Base-by-base conservation (phyloP, 352 stramenopile genomes). In the Salisapilia sapeloensis region DNA sequence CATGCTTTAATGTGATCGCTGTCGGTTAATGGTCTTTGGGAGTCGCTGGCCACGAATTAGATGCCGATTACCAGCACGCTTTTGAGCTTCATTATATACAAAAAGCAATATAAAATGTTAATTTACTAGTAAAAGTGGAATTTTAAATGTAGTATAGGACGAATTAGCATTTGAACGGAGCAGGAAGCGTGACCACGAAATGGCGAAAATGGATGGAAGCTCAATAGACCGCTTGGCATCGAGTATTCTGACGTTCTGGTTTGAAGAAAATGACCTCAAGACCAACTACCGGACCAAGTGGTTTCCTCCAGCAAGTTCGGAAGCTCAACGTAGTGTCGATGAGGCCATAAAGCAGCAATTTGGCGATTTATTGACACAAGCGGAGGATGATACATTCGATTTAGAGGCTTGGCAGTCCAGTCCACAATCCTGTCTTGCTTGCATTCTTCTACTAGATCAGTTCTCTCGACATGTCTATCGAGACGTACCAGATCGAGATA, bases 361-460 rank as follows among this genome's bases (percentile, higher is more conserved):
- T 29, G 47, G 47, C 18, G 26, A 8, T 1, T 34, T 80, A 15
- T 34, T 83, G 18, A 29, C 18, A n/a, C 46, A 39, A 5, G 69
- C 62, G 1, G 62, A 76, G 45, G 38, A 31, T 13, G 33, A 41
- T 27, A n/a, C n/a, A n/a, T n/a, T n/a, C n/a, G 54, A 80, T 35
- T 53, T 83, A 29, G 42, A 59, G 17, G 28, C 31, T 11, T 89
- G 72, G 72, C 47, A 53, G 9, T 12, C 38, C 2, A 40, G 45
- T 8, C 51, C 42, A 2, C 45, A 66, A 25, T 37, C 46, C 24
- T 65, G 63, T 35, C 56, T 94, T 29, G 76, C 76, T 32, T 52
- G 92, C 1, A 71, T 93, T 22, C 40, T 94, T 27, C 21, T 94
- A 19, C 40, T 94, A 12, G 81, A 94, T 44, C 81, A 93, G 43